A percentile compares a stretch with the other conserved stretches of the same genome.
Conservation (phyloP, 331 rosid species). For the Quercus phellos region DNA sequence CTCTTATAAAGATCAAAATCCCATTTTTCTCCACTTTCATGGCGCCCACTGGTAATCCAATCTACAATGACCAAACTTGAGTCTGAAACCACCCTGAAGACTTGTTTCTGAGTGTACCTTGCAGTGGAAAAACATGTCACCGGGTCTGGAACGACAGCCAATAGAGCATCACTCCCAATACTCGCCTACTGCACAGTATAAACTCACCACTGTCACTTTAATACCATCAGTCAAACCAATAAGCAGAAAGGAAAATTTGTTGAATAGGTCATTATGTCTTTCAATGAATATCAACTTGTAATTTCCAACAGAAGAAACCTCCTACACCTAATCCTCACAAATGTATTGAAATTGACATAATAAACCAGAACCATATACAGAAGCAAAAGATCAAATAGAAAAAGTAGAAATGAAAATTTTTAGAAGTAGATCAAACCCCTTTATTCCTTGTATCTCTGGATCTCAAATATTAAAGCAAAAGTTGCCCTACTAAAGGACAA, state of each 20-base stretch:
- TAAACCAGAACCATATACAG: too few relatives aligned
- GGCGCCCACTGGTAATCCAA: constrained; percentile 97
- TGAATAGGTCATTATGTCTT: background rate
- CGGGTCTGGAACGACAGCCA: constrained; percentile 86
- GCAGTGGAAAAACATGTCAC: constrained; percentile 93
- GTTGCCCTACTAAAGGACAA: background rate
- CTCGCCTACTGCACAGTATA: constrained; percentile 60
- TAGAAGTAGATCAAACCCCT: background rate
- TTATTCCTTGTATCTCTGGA: background rate
- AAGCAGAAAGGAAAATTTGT: constrained; percentile 4
- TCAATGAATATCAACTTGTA: background rate
- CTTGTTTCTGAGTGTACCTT: constrained; percentile 83
- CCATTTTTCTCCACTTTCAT: constrained; percentile 90
- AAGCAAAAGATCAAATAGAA: too few relatives aligned
- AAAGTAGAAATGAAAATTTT: too few relatives aligned
- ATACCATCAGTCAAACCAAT: constrained; percentile 10
- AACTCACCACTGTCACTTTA: constrained; percentile 22
- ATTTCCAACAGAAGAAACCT: background rate
- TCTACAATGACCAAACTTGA: constrained; percentile 87
- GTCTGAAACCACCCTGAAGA: constrained; percentile 50
- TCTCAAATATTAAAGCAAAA: background rate
- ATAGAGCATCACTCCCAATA: constrained; percentile 68
- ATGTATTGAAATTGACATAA: too few relatives aligned
- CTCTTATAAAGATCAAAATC: constrained; percentile 79
- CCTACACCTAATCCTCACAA: background rate